phyloP scores from a whole-genome alignment of 345 rosid species.

The Rhizophora mangle region DNA sequence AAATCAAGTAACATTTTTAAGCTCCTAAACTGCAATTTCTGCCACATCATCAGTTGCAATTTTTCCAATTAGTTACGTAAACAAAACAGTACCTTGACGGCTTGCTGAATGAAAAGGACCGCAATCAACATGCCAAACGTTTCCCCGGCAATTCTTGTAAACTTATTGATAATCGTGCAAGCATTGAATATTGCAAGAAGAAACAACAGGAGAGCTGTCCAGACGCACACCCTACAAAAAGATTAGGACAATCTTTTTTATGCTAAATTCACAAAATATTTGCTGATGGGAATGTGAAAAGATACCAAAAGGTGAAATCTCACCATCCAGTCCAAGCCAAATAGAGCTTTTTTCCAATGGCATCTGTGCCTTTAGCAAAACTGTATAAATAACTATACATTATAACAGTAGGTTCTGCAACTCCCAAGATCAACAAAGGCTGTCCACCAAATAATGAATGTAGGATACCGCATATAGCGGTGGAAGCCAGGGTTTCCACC shows the following conservation, averaged over 20 bases:
- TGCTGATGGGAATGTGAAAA: neutral
- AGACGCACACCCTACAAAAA: slow-evolving; percentile 35
- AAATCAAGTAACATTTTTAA: neutral
- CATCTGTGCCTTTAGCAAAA: slow-evolving; percentile 28
- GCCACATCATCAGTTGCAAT: neutral
- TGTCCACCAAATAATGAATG: slow-evolving; percentile 57
- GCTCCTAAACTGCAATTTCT: too few relatives aligned
- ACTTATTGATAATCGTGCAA: slow-evolving; percentile 29
- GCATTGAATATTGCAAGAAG: slow-evolving; percentile 37
- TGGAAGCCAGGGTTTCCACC: slow-evolving; percentile 57
- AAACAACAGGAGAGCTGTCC: slow-evolving; percentile 37
- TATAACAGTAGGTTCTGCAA: slow-evolving; percentile 45
- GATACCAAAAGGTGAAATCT: neutral
- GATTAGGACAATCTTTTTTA: neutral
- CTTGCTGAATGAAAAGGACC: slow-evolving; percentile 38
- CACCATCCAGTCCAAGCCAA: slow-evolving; percentile 49
- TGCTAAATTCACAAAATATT: neutral
- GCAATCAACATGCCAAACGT: slow-evolving; percentile 43
- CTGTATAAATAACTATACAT: slow-evolving; percentile 37
- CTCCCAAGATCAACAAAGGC: slow-evolving; percentile 40
- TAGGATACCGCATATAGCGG: slow-evolving; percentile 55
- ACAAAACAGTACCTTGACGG: slow-evolving; percentile 27
- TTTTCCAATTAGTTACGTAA: neutral
- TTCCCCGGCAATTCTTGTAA: slow-evolving; percentile 44
- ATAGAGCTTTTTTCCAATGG: slow-evolving; percentile 27